These are phyloP conservation scores for Scheffersomyces ergatensis DNA, from an alignment of 805 yeast species.

Conservation along the genomic window DNA sequence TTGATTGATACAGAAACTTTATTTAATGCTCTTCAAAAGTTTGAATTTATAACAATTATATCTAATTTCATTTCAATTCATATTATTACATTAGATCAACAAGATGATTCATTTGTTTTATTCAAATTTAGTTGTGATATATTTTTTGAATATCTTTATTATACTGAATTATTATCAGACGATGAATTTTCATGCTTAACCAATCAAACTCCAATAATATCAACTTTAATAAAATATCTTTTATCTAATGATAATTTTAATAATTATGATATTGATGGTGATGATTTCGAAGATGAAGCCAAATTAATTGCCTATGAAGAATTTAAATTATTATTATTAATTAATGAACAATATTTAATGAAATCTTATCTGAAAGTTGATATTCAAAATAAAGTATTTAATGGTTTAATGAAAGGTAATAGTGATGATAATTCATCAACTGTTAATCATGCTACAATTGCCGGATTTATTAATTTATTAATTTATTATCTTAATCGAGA, in stretches of 20 bases:
- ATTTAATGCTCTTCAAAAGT: conserved; percentile 17
- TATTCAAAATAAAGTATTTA: conserved; percentile 51
- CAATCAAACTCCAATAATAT: conserved; percentile 22
- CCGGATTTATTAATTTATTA: conserved; percentile 65
- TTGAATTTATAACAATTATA: conserved; percentile 25
- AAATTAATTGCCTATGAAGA: conserved; percentile 57
- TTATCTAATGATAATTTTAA: conserved; percentile 32
- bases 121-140: conserved; percentile 39
- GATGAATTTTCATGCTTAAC: conserved; percentile 30
- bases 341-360: conserved; percentile 90
- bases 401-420: conserved; percentile 46
- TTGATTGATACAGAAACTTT: conserved; percentile 14
- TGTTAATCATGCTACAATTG: conserved; percentile 34
- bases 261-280: conserved; percentile 31
- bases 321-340: conserved; percentile 66
- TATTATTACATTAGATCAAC: conserved; percentile 13
- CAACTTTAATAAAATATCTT: conserved; percentile 26
- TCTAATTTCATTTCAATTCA: conserved; percentile 29
- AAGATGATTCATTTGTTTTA: conserved; percentile 26
- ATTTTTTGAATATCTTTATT: conserved; percentile 39
- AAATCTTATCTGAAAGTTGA: conserved; percentile 28
- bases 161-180: conserved; percentile 31
- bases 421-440: conserved; percentile 19
- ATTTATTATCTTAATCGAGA: conserved; percentile 70
- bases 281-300: conserved; percentile 49